Base-by-base conservation (phyloP, 2,329 filamentous ascomycete genomes). In the Didymella glomerata region DNA sequence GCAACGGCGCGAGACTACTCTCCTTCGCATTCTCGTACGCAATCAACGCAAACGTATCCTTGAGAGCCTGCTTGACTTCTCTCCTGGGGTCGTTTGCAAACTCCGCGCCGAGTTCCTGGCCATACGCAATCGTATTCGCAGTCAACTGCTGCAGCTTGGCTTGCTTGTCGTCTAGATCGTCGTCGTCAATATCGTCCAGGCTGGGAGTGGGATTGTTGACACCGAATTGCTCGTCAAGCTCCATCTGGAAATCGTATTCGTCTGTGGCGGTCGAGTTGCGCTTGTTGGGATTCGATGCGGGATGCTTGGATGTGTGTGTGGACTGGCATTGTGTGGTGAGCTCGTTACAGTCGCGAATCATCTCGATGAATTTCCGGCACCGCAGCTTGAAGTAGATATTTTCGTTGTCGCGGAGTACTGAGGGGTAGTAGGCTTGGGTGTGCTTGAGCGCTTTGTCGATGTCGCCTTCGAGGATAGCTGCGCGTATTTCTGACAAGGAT, bases 311-410 rank as follows among this genome's bases (percentile, higher is more conserved):
- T 18, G 68, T 64, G 4, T 66, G 68, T 27, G 66, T 57, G 24
- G 65, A 54, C 8, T 69, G 68, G 28, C 61, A 52, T 63, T 73
- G 64, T 57, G 75, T 67, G 9, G 82, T 80, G 34, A 80, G 77
- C 8, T 79, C 77, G 34, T 83, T 79, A 58, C 68, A 75, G 22
- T 58, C 65, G n/a, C 75, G 63, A 24, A 77, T 69, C 89, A 99
- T 94, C 77, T 99, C 95, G 61, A 98, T 89, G 75, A 98, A 97
- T 74, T 95, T 96, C 60, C 93, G 88, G 73, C 93, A 97, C 66
- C 90, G 87, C 48, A 99, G 82, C 57, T 89, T 90, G 78, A 99
- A 98, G 73, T 93, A 88, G 16, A 97, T 92, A 53, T 92, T 87
- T 54, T 91, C 87, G 70, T 97, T 92, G 22, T 91, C 86, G 46